Conservation (phyloP, 768 basidiomycete species). For the Butyriboletus loyo region DNA sequence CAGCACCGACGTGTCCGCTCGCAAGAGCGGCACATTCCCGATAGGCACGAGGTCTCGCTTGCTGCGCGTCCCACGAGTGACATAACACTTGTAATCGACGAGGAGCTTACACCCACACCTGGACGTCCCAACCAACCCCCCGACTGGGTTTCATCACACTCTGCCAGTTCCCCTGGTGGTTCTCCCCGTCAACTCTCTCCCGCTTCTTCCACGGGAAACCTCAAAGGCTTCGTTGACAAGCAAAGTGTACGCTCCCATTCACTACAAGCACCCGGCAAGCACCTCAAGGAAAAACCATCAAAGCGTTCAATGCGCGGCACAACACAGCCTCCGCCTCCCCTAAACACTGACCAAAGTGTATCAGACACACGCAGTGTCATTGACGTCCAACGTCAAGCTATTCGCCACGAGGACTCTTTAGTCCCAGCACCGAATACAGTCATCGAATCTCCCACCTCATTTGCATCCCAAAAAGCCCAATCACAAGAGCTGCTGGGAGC, state of each 20-base stretch:
- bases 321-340: conserved; percentile 31
- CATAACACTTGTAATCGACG: conserved; percentile 17
- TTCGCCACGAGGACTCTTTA: conserved; percentile 21
- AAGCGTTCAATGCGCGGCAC: conserved; percentile 24
- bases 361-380: conserved; percentile 6
- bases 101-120: conserved; percentile 30
- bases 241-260: conserved; percentile 2
- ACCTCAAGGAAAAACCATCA: conserved; percentile 16
- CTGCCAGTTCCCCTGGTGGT: conserved; percentile 7
- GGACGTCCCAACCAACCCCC: conserved; percentile 6
- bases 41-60: conserved; percentile 34
- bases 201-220: conserved; percentile 32
- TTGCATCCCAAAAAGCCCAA: conserved; percentile 6
- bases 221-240: conserved; percentile 27
- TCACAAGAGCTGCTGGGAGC: conserved; percentile 17
- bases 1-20: conserved; percentile 31
- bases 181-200: conserved; percentile 27
- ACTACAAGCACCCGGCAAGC: not conserved
- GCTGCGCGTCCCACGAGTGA: conserved; percentile 30
- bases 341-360: conserved; percentile 19
- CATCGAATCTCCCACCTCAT: conserved; percentile 23
- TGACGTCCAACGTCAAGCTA: conserved; percentile 14
- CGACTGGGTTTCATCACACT: conserved; percentile 17
- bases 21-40: conserved; percentile 28
- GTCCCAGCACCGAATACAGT: conserved; percentile 2